These are phyloP conservation scores for Bathelium albidoporum DNA, from an alignment of 495 filamentous ascomycete species.

Conservation along the genomic window DNA sequence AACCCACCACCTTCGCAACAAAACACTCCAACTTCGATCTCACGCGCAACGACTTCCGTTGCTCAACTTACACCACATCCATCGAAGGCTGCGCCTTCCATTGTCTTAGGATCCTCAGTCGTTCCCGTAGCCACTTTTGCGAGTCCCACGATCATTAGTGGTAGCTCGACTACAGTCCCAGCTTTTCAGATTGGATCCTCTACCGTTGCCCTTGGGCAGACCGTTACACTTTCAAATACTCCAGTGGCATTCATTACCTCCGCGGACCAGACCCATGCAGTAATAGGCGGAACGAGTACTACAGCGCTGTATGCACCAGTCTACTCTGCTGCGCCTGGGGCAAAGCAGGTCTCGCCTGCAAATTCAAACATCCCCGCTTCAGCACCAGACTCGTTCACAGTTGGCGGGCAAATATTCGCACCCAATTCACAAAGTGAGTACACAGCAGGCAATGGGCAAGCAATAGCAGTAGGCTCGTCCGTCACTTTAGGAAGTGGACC, in stretches of 20 bases:
- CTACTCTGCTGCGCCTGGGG: background rate
- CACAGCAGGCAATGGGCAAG: constrained; percentile 3
- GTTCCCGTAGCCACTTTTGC: background rate
- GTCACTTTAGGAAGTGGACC: constrained; percentile 4
- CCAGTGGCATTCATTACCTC: background rate
- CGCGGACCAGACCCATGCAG: background rate
- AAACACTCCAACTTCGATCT: background rate
- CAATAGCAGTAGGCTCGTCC: background rate
- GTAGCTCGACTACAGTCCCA: background rate
- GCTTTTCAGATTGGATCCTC: background rate
- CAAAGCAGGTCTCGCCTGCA: background rate
- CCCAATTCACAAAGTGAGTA: background rate
- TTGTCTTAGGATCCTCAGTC: background rate
- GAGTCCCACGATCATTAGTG: background rate
- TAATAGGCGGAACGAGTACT: background rate
- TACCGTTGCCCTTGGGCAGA: constrained; percentile 2
- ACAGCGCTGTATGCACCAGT: background rate
- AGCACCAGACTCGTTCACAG: background rate
- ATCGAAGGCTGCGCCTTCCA: background rate
- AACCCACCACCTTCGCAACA: background rate
- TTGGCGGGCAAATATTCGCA: background rate
- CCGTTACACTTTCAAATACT: background rate
- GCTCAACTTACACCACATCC: background rate
- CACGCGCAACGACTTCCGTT: background rate
- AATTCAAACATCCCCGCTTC: background rate